Base-by-base conservation (phyloP, 2,329 filamentous ascomycete species). In the Aspergillus phoenicis region DNA sequence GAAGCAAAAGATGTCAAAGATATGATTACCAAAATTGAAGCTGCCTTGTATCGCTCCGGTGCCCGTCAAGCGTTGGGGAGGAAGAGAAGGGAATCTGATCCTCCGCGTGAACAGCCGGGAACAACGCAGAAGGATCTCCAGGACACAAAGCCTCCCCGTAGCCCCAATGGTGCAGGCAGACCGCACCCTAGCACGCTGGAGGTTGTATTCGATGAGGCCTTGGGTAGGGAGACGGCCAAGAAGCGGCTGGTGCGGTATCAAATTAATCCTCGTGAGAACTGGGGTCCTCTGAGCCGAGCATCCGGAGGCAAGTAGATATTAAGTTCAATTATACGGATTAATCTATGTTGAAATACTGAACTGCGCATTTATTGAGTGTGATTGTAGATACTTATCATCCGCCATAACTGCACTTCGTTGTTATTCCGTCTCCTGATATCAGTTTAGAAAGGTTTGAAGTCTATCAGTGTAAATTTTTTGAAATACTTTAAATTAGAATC, bases 221-320 rank as follows among this genome's bases (percentile, higher is more conserved):
- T 97, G 11, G 94, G 93, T 0, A 88, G 83, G 67, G 88, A 91
- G 62, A 84, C 70, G 64, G 84, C 85, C 57, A 83, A 81, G 52
- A 89, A 86, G 73, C 89, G 88, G 65, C 82, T 96, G 49, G 87
- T 96, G 57, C 84, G 94, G 64, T 99, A 97, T 76, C 95, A 97
- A 80, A 80, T 89, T 62, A 98, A 98, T 73, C 95, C 95, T 49
- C 83, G 89, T 62, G 89, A 92, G 71, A 95, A 98, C 75, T 99
- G 95, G 95, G 95, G 95, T 0, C 95, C 95, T 1, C 87, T 96
- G 86, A 80, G 73, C 61, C 76, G 78, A 39, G 80, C 80, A 6
- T 65, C 68, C 22, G 67, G 68, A 3, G 60, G 62, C 20, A 54
- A 59, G 52, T 60, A 30, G 24, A 3, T 26, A 5, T 20, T 20